These are phyloP conservation scores for Claviceps monticola DNA, from an alignment of 2,329 filamentous ascomycete species.

Conservation along the genomic window DNA sequence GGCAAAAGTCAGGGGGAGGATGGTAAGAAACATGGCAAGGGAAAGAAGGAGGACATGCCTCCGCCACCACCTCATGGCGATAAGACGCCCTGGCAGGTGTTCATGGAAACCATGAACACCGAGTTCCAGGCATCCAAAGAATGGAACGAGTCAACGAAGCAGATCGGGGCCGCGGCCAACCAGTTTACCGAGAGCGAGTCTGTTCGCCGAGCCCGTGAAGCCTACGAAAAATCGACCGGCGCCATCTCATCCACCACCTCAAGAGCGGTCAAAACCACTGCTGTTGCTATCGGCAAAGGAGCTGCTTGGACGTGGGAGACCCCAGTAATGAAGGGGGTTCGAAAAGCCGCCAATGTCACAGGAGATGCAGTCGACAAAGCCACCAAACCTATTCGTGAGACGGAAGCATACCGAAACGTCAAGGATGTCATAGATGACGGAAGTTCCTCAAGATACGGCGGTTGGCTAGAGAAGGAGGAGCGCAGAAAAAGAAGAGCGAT, in stretches of 20 bases:
- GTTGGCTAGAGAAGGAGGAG: conserved; percentile 95
- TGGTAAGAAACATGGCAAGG: conserved; percentile 29
- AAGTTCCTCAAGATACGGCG: conserved; percentile 88
- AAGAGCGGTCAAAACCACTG: conserved; percentile 72
- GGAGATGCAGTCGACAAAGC: conserved; percentile 82
- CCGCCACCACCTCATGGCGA: conserved; percentile 94
- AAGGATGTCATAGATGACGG: conserved; percentile 96
- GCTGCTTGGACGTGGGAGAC: conserved; percentile 98
- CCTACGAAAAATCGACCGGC: conserved; percentile 75
- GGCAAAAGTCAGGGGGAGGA: conserved; percentile 27
- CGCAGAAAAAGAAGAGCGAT: conserved; percentile 64
- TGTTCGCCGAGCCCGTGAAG: conserved; percentile 71
- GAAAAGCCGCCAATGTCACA: conserved; percentile 74
- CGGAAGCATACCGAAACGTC: conserved; percentile 86
- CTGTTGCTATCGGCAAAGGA: conserved; percentile 74
- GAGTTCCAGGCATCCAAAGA: conserved; percentile 97
- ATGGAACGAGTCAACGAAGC: conserved; percentile 98
- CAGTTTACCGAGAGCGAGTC: conserved; percentile 89
- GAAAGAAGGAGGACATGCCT: conserved; percentile 55
- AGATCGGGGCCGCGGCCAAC: conserved; percentile 74
- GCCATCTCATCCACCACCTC: conserved; percentile 68
- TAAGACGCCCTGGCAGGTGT: conserved; percentile 98
- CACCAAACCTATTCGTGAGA: conserved; percentile 88
- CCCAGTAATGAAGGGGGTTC: conserved; percentile 76
- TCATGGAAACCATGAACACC: conserved; percentile 84